These are phyloP conservation scores for Ehretia macrophylla DNA, from an alignment of 257 asterid species.

Conservation along the genomic window DNA sequence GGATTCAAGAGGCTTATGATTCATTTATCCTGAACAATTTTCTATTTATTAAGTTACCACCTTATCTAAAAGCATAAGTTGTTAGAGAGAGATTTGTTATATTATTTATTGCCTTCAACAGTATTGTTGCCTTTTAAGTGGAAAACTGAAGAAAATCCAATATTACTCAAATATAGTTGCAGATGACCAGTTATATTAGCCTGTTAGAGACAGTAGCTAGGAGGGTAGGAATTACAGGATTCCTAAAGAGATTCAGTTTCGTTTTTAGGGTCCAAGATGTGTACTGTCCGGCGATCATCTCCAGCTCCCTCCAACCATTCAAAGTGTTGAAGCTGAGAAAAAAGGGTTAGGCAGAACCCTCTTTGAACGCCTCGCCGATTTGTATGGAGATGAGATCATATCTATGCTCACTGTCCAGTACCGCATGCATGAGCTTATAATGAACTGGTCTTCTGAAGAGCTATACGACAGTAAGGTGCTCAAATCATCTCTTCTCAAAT, in stretches of 20 bases:
- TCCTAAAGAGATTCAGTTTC: slow-evolving; percentile 10
- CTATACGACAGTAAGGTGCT: slow-evolving; percentile 86
- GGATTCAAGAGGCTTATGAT: too few relatives aligned
- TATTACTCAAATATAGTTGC: not conserved
- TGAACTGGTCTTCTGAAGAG: slow-evolving; percentile 94
- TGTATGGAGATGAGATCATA: slow-evolving; percentile 70
- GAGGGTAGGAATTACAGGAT: not conserved
- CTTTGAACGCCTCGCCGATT: slow-evolving; percentile 85
- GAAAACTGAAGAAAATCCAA: not conserved
- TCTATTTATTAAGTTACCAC: too few relatives aligned
- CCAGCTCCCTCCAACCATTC: slow-evolving; percentile 98
- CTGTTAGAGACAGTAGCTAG: not conserved
- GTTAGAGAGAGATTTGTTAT: too few relatives aligned
- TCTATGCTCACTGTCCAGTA: slow-evolving; percentile 98
- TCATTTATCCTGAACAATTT: too few relatives aligned
- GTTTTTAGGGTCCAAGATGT: slow-evolving; percentile 76
- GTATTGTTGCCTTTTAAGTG: too few relatives aligned
- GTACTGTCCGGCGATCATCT: slow-evolving; percentile 92
- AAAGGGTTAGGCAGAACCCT: slow-evolving; percentile 93
- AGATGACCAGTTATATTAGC: not conserved
- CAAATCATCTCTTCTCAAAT: slow-evolving; percentile 2
- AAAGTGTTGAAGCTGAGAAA: slow-evolving; percentile 94
- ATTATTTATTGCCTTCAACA: too few relatives aligned
- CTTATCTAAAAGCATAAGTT: too few relatives aligned
- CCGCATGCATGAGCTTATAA: slow-evolving; percentile 91